A percentile compares a stretch with the other conserved stretches of the same genome.
Evolutionary conservation across 306 rosid species (phyloP).

Genomic region (Hippophae rhamnoides): DNA sequence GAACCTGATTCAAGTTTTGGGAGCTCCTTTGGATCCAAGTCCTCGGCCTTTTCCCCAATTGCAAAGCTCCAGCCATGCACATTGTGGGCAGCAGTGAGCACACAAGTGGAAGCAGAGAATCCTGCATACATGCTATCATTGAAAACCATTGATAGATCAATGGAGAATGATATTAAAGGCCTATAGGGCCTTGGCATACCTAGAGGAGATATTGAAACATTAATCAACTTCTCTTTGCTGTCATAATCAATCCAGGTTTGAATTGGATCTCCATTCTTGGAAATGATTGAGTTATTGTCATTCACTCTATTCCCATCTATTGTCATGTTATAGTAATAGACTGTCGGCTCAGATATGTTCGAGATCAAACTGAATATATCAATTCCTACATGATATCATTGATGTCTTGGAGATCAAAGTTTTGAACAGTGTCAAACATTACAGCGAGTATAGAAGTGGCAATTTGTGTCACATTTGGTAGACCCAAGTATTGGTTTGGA

Average conservation of each 20-base stretch:
- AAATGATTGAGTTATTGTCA: constrained; percentile 3
- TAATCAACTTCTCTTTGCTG: constrained; percentile 13
- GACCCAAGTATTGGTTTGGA: constrained; percentile 21
- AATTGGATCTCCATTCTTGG: constrained; percentile 18
- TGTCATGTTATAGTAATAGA: constrained; percentile 1
- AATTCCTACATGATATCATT: constrained; percentile 24
- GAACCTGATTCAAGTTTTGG: constrained; percentile 11
- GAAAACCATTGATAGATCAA: constrained; percentile 20
- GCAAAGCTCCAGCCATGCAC: constrained; percentile 29
- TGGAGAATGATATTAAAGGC: constrained; percentile 19
- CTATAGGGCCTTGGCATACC: constrained; percentile 17
- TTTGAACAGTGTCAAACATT: constrained; percentile 23
- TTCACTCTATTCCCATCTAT: background rate
- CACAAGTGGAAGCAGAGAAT: constrained; percentile 29
- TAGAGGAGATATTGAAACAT: constrained; percentile 17
- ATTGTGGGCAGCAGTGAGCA: constrained; percentile 19
- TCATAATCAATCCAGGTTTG: constrained; percentile 27
- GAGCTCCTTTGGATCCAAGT: constrained; percentile 9
- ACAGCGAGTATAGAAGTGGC: constrained; percentile 14
- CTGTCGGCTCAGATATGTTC: constrained; percentile 16
- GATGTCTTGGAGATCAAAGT: constrained; percentile 19
- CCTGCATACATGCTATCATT: constrained; percentile 22
- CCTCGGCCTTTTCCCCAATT: constrained; percentile 22
- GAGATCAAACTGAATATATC: constrained; percentile 23
- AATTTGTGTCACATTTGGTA: constrained; percentile 20